Evolutionary conservation across 1,284 basidiomycete genomes (phyloP).

Genomic region (Golubevia sp.): DNA sequence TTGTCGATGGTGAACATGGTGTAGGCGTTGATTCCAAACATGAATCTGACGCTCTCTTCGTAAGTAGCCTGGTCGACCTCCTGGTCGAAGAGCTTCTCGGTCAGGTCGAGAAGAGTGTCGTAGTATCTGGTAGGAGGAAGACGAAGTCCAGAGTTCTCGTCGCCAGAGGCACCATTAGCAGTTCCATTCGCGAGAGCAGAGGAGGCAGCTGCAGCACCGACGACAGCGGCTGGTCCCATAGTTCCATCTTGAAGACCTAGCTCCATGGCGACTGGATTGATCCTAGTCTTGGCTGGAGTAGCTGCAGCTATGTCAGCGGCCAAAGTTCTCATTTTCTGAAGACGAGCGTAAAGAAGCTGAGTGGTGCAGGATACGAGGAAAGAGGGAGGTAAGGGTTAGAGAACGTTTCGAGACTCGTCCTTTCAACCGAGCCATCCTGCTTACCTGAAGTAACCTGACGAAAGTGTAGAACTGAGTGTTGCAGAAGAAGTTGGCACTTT

Average conservation of each 20-base stretch:
- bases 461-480: constrained; percentile 92
- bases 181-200: background rate
- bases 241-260: constrained; percentile 70
- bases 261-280: constrained; percentile 67
- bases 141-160: constrained; percentile 26
- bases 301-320: constrained; percentile 64
- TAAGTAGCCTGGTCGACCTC: constrained; percentile 87
- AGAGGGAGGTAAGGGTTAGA: constrained; percentile 7
- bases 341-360: constrained; percentile 83
- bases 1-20: constrained; percentile 93
- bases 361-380: constrained; percentile 3
- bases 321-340: constrained; percentile 75
- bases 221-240: constrained; percentile 62
- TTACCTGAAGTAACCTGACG: constrained; percentile 82
- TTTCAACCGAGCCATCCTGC: constrained; percentile 55
- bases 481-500: constrained; percentile 74
- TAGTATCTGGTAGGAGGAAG: constrained; percentile 70
- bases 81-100: constrained; percentile 88
- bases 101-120: constrained; percentile 84
- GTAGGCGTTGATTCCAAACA: constrained; percentile 94
- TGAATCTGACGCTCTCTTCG: constrained; percentile 93
- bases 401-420: no score
- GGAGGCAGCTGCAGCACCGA: background rate
- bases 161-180: constrained; percentile 11
- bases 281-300: constrained; percentile 57